A percentile compares a stretch with the other conserved stretches of the same genome.
These are phyloP conservation scores for Colletotrichum tropicale DNA, from an alignment of 2,329 filamentous ascomycete species.

Conservation along the genomic window DNA sequence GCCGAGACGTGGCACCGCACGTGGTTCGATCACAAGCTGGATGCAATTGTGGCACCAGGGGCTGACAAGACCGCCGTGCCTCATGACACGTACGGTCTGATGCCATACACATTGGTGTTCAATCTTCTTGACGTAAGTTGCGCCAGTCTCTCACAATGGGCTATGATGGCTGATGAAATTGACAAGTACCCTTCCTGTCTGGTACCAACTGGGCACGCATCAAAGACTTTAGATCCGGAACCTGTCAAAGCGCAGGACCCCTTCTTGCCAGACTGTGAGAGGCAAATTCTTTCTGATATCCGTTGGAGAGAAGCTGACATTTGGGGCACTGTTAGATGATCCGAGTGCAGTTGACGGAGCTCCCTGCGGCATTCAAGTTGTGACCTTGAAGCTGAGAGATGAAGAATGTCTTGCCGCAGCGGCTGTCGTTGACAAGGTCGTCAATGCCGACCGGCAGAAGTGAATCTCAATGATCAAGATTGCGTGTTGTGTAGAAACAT, in stretches of 20 bases:
- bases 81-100: neutral
- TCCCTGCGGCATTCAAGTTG: neutral
- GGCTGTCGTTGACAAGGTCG: neutral
- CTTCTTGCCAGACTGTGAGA: neutral
- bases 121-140: neutral
- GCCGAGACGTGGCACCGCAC: neutral
- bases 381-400: neutral
- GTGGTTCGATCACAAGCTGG: neutral
- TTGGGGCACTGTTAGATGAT: neutral
- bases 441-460: neutral
- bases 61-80: neutral
- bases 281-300: rapidly evolving
- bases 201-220: neutral
- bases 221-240: neutral
- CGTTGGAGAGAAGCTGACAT: neutral
- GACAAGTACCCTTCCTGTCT: neutral
- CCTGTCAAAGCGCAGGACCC: neutral
- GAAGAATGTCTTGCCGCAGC: neutral
- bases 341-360: neutral
- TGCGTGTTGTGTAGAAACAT: neutral
- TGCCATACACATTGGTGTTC: neutral
- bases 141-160: neutral
- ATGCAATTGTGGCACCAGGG: neutral
- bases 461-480: neutral
- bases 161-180: neutral